A percentile compares a stretch with the other conserved stretches of the same genome.
Evolutionary conservation across 371 early-diverging fungal genomes (phyloP).

Genomic region (Mucor piriformis): DNA sequence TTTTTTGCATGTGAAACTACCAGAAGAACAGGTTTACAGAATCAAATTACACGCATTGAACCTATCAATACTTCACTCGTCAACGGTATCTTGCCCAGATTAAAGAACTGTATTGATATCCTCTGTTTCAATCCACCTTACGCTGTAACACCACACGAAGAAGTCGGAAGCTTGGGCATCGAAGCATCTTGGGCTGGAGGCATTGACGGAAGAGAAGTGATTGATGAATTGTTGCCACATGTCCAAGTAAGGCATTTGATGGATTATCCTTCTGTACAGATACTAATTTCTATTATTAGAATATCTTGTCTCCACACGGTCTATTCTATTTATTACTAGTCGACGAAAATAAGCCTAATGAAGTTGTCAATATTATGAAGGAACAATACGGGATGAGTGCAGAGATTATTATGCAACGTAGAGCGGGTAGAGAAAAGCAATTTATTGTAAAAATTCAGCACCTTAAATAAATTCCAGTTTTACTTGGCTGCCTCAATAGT

Average conservation of each 20-base stretch:
- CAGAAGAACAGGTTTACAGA: constrained; percentile 60
- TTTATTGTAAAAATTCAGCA: constrained; percentile 34
- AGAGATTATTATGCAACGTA: constrained; percentile 50
- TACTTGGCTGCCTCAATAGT: not conserved
- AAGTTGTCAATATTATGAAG: constrained; percentile 69
- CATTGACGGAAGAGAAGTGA: constrained; percentile 87
- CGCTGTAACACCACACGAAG: constrained; percentile 77
- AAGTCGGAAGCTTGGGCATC: constrained; percentile 75
- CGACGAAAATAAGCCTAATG: constrained; percentile 86
- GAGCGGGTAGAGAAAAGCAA: constrained; percentile 63
- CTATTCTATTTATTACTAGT: constrained; percentile 89
- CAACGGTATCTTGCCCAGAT: constrained; percentile 57
- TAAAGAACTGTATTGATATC: constrained; percentile 69
- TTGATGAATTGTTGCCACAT: constrained; percentile 79
- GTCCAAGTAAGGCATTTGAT: constrained; percentile 52
- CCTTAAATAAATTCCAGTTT: not conserved
- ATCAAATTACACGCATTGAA: constrained; percentile 58
- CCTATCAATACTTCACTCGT: constrained; percentile 62
- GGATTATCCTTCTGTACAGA: not conserved
- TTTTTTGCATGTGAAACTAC: constrained; percentile 72
- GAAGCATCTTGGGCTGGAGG: constrained; percentile 96
- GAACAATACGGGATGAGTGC: constrained; percentile 42
- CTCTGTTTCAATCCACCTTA: constrained; percentile 96
- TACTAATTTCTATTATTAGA: constrained; percentile 29
- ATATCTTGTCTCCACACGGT: constrained; percentile 71